A percentile compares a stretch with the other conserved stretches of the same genome.
phyloP scores from a whole-genome alignment of 306 rosid genomes.

The Quillaja saponaria region DNA sequence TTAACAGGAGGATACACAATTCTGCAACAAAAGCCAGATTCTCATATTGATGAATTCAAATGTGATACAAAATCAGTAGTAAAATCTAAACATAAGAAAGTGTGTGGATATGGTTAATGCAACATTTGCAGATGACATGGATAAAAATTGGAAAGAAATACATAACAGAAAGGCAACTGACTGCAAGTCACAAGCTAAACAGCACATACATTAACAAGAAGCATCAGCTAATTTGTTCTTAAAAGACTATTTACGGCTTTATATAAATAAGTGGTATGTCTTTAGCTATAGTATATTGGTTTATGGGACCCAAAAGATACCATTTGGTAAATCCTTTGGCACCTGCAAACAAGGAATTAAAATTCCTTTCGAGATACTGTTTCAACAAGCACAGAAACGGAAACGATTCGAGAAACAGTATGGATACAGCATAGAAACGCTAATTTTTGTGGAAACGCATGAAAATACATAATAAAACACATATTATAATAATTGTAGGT shows the following conservation, averaged over 20 bases:
- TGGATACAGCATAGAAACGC: no score
- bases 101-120: background rate
- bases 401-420: no score
- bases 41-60: conserved; percentile 6
- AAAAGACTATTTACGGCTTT: background rate
- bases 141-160: background rate
- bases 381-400: no score
- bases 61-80: background rate
- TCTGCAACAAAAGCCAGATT: conserved; percentile 43
- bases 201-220: conserved; percentile 5
- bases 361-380: no score
- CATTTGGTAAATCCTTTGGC: no score
- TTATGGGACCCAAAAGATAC: no score
- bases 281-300: background rate
- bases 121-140: background rate
- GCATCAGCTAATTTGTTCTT: background rate
- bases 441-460: no score
- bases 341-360: no score
- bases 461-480: no score
- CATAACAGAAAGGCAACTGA: conserved; percentile 16
- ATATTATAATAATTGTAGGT: no score
- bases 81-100: conserved; percentile 24
- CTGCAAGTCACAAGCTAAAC: background rate
- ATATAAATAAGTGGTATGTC: background rate
- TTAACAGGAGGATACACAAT: conserved; percentile 48